These are phyloP conservation scores for Mycena venus DNA, from an alignment of 768 basidiomycete species.

Conservation along the genomic window DNA sequence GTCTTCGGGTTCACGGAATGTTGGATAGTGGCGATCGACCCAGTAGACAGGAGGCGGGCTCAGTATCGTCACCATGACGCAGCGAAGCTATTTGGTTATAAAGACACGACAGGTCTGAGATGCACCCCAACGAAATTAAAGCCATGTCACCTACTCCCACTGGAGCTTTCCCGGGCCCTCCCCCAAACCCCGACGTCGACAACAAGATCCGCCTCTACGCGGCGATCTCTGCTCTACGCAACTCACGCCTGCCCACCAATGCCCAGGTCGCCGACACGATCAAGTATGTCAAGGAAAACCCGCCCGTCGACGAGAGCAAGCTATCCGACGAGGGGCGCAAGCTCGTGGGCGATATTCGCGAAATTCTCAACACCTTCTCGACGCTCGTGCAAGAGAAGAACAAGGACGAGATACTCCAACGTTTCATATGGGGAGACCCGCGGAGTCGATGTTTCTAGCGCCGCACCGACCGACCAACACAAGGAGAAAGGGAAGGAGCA, in stretches of 20 bases:
- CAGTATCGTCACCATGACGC: background rate
- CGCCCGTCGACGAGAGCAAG: constrained; percentile 71
- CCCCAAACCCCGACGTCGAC: constrained; percentile 22
- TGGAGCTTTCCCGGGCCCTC: constrained; percentile 1
- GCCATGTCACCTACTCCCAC: background rate
- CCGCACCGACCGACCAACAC: constrained; percentile 44
- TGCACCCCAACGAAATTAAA: background rate
- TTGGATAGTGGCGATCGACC: background rate
- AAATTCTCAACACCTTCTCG: constrained; percentile 79
- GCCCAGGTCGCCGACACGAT: constrained; percentile 82
- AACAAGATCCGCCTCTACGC: constrained; percentile 81
- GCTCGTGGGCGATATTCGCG: constrained; percentile 79
- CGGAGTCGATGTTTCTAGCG: constrained; percentile 53
- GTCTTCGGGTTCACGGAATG: background rate
- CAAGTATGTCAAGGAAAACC: constrained; percentile 69
- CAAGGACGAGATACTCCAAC: constrained; percentile 90
- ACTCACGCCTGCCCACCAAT: constrained; percentile 86
- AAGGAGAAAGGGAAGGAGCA: constrained; percentile 37
- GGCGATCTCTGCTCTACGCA: constrained; percentile 83
- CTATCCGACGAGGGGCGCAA: constrained; percentile 84
- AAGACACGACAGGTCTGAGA: background rate
- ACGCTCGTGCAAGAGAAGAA: constrained; percentile 85
- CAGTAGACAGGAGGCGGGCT: background rate
- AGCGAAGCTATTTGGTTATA: background rate
- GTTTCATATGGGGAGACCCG: constrained; percentile 88